Base-by-base conservation (phyloP, 2,329 filamentous ascomycete genomes). In the Colletotrichum eleusines region DNA sequence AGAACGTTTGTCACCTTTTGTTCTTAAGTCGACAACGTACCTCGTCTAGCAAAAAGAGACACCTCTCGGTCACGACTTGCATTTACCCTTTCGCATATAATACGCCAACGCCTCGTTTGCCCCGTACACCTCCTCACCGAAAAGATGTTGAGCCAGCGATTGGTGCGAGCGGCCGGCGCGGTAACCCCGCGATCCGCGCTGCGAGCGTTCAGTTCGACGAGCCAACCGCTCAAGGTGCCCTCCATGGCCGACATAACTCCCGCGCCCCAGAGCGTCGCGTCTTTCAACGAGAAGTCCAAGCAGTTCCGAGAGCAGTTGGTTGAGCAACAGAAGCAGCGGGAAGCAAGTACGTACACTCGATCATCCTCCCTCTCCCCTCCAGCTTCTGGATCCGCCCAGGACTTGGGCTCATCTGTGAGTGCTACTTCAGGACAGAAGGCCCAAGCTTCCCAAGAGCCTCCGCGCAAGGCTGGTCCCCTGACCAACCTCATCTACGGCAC, bases 401-500 rank as follows among this genome's bases (percentile, higher is more conserved):
- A 84, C 80, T 79, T 89, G 78, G 87, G 87, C 87, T 91, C 86
- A 90, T 92, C 86, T 89, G 88, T 90, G 77, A 84, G 80, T 82
- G 80, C 84, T 81, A 82, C 83, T 79, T 86, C 90, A 84, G 85
- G 85, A 81, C 86, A 74, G 71, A 73, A 73, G 87, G 86, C 88
- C 73, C 89, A 93, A 77, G 82, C 81, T 38, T 84, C 86, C 72
- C 85, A 87, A 73, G 87, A 89, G 74, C 79, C 86, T 62, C 84
- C 87, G 66, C 92, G 91, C 79, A 92, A 92, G 81, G 87, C 90
- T 73, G 92, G 89, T 20, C 89, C 93, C 48, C 82, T 99, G 69
- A 92, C 93, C 44, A 95, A 92, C 76, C 89, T 99, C 76, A 97
- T 99, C 79, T 98, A 99, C 82, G 96, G 96, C 77, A 99, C 96